Evolutionary conservation across 106 monocot genomes (phyloP), one percentile per base, ranked within the genome.

Genomic region (Dendrobium catenatum): DNA sequence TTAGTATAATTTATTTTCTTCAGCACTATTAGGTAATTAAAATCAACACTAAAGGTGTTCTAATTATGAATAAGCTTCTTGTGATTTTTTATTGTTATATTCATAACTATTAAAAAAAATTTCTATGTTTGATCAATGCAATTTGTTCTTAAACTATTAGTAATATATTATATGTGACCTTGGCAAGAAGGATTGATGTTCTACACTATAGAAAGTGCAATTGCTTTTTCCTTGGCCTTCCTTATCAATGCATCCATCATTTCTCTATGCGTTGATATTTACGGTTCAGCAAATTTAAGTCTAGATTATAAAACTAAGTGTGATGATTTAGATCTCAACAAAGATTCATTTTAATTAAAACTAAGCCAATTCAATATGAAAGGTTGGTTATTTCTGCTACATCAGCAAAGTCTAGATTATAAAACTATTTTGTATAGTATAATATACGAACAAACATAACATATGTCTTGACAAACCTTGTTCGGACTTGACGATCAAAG

Each of bases 201-300:
- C 75, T 97, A 97, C 64, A 89, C 81, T 44, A 82, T 94, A 78
- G 96, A 97, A 78, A 97, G 96, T 88, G 94, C 86, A 58, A 86
- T 94, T 90, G 94, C 96, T 78, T 92, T 97, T 68, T 24, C 89
- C n/a, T 61, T 94, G 56, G 94, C 96, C 27, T 97, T 97, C 81
- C 83, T 94, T 33, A 97, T 97, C 83, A 97, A 97, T 82, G 74
- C 94, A 78, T 91, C 89, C 79, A 79, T 97, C 72, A 97, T 97
- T 81, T 92, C 94, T 64, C 86, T 97, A 42, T 94, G 92, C 61
- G 96, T 92, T 68, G 61, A 94, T 80, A 90, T 97, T 27, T 97
- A 94, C 20, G 81, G 90, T 85, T 92, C 96, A 42, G 24, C 75
- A 31, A 81, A 84, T 86, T 77, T 97, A 80, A 78, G 68, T 54